These are phyloP conservation scores for Cadophora luteo-olivacea DNA, from an alignment of 2,329 filamentous ascomycete genomes.

Conservation along the genomic window DNA sequence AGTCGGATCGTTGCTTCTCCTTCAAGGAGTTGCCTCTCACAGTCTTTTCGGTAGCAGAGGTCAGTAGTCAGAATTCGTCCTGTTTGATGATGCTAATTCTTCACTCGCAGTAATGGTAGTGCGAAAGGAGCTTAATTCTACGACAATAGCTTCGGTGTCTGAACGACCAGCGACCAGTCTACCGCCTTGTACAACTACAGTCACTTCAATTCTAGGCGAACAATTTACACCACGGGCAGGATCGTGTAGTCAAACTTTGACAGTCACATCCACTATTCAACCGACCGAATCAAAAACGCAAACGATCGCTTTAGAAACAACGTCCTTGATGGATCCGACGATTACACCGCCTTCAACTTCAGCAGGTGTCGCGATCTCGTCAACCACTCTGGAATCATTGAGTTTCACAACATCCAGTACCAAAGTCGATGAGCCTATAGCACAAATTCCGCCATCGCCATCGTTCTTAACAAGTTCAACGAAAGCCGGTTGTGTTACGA, in stretches of 20 bases:
- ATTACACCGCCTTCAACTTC: not conserved
- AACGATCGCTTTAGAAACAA: not conserved
- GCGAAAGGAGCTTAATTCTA: not conserved
- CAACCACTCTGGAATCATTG: not conserved
- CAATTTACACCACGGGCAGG: not conserved
- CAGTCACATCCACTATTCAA: conserved; percentile 13
- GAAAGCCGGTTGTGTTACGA: not conserved
- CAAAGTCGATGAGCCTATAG: not conserved
- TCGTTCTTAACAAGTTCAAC: not conserved
- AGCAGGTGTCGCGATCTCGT: not conserved
- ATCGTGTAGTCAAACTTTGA: conserved; percentile 16
- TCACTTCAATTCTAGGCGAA: conserved; percentile 20
- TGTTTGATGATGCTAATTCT: not conserved
- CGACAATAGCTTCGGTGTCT: not conserved
- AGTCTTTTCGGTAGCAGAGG: conserved; percentile 22
- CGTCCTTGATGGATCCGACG: not conserved
- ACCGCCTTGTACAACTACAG: conserved; percentile 18
- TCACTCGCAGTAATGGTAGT: not conserved
- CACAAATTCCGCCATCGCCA: not conserved
- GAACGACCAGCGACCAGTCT: not conserved
- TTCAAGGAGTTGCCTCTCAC: conserved; percentile 29
- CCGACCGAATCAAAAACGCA: not conserved
- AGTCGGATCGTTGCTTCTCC: conserved; percentile 32
- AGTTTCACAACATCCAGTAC: not conserved
- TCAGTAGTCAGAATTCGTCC: not conserved